A percentile compares a stretch with the other conserved stretches of the same genome.
Evolutionary conservation across 1,139 yeast genomes (phyloP).

Genomic region (Yamadazyma diospyri): DNA sequence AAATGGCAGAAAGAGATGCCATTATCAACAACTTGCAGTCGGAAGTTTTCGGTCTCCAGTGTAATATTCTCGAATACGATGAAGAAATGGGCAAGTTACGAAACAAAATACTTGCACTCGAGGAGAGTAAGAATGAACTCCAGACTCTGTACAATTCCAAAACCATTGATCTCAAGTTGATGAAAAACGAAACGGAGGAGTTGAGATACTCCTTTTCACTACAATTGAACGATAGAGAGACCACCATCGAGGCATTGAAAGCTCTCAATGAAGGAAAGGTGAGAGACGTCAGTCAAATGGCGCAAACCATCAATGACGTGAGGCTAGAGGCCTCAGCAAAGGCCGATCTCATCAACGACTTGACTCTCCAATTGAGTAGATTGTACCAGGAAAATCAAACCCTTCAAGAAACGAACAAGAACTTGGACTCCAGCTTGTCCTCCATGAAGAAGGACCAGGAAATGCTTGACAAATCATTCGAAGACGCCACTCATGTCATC

Average conservation of each 20-base stretch:
- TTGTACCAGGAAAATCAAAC: slow-evolving; percentile 3
- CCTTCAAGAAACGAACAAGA: neutral
- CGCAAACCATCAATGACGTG: neutral
- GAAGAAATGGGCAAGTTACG: slow-evolving; percentile 1
- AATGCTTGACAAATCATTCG: neutral
- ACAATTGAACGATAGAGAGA: neutral
- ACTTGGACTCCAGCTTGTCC: neutral
- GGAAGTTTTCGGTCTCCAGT: slow-evolving; percentile 4
- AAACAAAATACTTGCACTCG: neutral
- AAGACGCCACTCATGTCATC: neutral
- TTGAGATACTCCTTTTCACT: neutral
- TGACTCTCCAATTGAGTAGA: slow-evolving; percentile 4
- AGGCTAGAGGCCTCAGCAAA: slow-evolving; percentile 5
- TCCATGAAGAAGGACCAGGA: neutral
- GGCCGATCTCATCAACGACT: slow-evolving; percentile 3
- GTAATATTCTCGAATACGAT: slow-evolving; percentile 1
- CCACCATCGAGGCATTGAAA: slow-evolving; percentile 1
- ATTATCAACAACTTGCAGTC: slow-evolving; percentile 1
- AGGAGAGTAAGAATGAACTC: neutral
- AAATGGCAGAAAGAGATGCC: slow-evolving; percentile 1
- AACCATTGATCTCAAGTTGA: slow-evolving; percentile 3
- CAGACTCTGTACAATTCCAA: neutral
- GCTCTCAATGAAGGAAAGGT: neutral
- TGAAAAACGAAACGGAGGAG: slow-evolving; percentile 1
- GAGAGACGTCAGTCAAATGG: neutral